phyloP scores from a whole-genome alignment of 2,329 filamentous ascomycete species.

The Fusarium duplospermum region DNA sequence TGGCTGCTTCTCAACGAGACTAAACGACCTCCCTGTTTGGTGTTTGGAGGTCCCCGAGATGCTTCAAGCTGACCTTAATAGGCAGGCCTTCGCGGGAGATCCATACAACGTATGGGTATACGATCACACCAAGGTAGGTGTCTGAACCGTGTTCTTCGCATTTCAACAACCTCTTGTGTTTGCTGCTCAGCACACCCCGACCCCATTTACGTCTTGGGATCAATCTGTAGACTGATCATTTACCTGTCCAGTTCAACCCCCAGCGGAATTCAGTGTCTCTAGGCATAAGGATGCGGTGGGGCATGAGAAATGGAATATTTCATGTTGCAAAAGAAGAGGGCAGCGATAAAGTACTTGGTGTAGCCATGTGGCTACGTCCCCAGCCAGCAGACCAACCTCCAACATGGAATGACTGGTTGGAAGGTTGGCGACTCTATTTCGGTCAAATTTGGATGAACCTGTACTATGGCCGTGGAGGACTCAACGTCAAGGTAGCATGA shows the following conservation, averaged over 20 bases:
- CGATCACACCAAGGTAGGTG: conserved; percentile 62
- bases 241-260: conserved; percentile 62
- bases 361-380: conserved; percentile 79
- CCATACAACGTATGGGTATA: conserved; percentile 77
- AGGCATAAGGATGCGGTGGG: conserved; percentile 74
- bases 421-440: conserved; percentile 74
- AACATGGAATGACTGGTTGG: conserved; percentile 72
- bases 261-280: conserved; percentile 72
- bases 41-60: background rate
- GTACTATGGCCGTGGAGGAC: conserved; percentile 74
- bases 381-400: conserved; percentile 58
- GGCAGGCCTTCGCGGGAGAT: conserved; percentile 71
- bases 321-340: conserved; percentile 74
- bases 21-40: background rate
- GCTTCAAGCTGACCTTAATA: background rate
- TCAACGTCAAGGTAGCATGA: conserved; percentile 65
- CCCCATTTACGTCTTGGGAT: background rate
- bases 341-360: conserved; percentile 69
- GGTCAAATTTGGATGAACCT: conserved; percentile 76
- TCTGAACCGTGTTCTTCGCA: background rate
- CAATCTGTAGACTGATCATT: background rate
- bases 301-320: conserved; percentile 76
- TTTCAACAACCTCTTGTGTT: background rate
- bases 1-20: background rate
- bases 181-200: background rate